Conservation (phyloP, 148 eudicot species). For the Heliamphora exappendiculata region DNA sequence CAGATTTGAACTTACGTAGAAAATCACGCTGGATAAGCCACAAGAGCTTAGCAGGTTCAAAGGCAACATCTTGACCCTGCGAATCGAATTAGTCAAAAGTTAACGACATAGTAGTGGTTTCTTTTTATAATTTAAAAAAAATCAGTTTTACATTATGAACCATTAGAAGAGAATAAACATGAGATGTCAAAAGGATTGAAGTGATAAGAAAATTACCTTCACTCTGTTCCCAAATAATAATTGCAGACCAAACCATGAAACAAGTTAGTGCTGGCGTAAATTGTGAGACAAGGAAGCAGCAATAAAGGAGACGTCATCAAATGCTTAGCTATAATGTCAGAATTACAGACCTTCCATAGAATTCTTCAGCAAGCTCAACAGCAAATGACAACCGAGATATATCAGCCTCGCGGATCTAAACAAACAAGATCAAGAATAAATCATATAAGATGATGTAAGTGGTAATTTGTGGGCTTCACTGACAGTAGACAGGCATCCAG, state of each 20-base stretch:
- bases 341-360: constrained; percentile 74
- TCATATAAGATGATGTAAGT: not conserved
- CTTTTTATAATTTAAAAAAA: no score
- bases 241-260: constrained; percentile 15
- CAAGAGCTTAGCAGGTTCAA: constrained; percentile 91
- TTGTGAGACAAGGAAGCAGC: not conserved
- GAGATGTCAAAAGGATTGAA: not conserved
- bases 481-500: not conserved
- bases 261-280: constrained; percentile 27
- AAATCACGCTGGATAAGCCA: constrained; percentile 99
- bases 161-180: not conserved
- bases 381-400: constrained; percentile 94
- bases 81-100: constrained; percentile 9
- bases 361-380: constrained; percentile 99
- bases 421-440: not conserved
- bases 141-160: not conserved
- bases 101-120: not conserved
- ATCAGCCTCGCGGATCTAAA: constrained; percentile 93
- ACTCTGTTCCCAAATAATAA: constrained; percentile 44
- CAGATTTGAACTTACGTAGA: constrained; percentile 55
- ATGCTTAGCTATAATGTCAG: not conserved
- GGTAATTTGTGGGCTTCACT: not conserved
- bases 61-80: constrained; percentile 94
- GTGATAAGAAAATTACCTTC: constrained; percentile 45
- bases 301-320: not conserved